Conservation (phyloP, 768 basidiomycete species). For the Boletus patriciae region DNA sequence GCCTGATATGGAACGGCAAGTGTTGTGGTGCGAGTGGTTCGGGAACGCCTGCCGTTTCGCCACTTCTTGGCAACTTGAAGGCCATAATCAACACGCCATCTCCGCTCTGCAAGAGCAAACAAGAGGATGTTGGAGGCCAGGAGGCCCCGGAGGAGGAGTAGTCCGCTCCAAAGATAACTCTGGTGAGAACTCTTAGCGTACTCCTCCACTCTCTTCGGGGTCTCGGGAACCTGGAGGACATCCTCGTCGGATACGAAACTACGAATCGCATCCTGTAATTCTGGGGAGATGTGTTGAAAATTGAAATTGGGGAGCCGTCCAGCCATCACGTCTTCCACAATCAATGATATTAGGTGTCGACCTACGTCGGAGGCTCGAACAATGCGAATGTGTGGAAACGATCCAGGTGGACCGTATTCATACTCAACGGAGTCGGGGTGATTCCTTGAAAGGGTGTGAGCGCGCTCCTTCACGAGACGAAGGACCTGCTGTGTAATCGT, state of each 20-base stretch:
- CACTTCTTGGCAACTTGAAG: neutral
- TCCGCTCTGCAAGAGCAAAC: conserved; percentile 26
- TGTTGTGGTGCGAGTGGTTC: conserved; percentile 13
- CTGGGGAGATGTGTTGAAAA: conserved; percentile 2
- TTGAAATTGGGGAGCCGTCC: conserved; percentile 9
- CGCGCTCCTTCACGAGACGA: conserved; percentile 9
- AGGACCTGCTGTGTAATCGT: conserved; percentile 28
- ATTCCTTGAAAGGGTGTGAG: neutral
- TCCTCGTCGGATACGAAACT: conserved; percentile 14
- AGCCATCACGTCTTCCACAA: conserved; percentile 8
- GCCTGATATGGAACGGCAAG: conserved; percentile 38
- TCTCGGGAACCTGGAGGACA: neutral
- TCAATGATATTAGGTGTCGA: neutral
- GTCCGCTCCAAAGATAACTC: neutral
- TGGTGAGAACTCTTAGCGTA: neutral
- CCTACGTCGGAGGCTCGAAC: neutral
- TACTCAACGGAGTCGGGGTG: conserved; percentile 2
- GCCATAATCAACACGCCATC: conserved; percentile 38
- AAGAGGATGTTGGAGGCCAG: conserved; percentile 25
- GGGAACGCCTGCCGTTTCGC: too few species aligned
- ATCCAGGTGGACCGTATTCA: neutral
- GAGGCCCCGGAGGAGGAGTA: conserved; percentile 30
- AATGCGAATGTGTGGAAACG: conserved; percentile 12
- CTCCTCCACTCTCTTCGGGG: conserved; percentile 4
- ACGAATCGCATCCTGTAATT: neutral